Evolutionary conservation across 2,329 filamentous ascomycete genomes (phyloP).

Genomic region (Rhynchosporium secalis): DNA sequence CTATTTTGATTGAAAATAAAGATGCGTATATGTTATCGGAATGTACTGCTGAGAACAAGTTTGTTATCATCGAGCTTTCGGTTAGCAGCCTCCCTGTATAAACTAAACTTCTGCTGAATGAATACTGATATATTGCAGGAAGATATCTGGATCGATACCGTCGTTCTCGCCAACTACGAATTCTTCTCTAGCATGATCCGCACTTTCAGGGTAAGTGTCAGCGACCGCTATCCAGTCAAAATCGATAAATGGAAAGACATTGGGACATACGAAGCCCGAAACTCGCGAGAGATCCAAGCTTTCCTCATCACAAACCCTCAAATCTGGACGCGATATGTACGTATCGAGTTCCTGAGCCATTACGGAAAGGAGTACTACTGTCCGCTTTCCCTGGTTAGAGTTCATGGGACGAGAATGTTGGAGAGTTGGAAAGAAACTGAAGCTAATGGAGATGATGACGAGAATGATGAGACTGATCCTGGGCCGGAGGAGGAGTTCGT

Average conservation of each 20-base stretch:
- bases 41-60: slow-evolving; percentile 85
- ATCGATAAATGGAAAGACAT: slow-evolving; percentile 87
- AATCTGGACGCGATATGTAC: slow-evolving; percentile 92
- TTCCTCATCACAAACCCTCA: slow-evolving; percentile 92
- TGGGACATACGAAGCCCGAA: slow-evolving; percentile 86
- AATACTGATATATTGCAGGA: slow-evolving; percentile 34
- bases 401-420: slow-evolving; percentile 93
- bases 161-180: slow-evolving; percentile 97
- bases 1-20: slow-evolving; percentile 93
- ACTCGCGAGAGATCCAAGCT: slow-evolving; percentile 89
- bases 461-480: slow-evolving; percentile 41
- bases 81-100: slow-evolving; percentile 59
- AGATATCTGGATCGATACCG: slow-evolving; percentile 81
- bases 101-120: not conserved
- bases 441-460: slow-evolving; percentile 60
- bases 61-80: slow-evolving; percentile 82
- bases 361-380: slow-evolving; percentile 98
- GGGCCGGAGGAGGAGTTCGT: slow-evolving; percentile 32
- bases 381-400: slow-evolving; percentile 82
- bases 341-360: slow-evolving; percentile 88
- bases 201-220: slow-evolving; percentile 86
- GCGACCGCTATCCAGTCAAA: slow-evolving; percentile 92
- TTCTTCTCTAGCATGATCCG: slow-evolving; percentile 98
- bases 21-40: slow-evolving; percentile 98
- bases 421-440: slow-evolving; percentile 88